Conservation (phyloP, 1,284 basidiomycete species). For the Apiotrichum siamense region DNA sequence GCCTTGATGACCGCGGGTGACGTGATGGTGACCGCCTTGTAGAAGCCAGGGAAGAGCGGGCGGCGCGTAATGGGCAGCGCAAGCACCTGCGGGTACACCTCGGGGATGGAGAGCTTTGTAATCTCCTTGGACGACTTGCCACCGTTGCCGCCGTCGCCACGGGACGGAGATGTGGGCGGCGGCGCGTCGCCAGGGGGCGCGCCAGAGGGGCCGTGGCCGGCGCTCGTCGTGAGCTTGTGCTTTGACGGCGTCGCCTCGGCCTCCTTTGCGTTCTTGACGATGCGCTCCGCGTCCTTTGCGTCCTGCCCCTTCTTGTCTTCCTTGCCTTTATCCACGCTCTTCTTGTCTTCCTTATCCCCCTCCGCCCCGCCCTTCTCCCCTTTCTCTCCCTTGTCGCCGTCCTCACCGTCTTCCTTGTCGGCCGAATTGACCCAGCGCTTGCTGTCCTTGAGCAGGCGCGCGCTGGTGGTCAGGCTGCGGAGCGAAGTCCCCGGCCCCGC, state of each 20-base stretch:
- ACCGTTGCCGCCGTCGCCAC: constrained; percentile 1
- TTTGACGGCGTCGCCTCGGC: not conserved
- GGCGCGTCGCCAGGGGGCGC: constrained; percentile 4
- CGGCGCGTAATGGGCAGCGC: constrained; percentile 93
- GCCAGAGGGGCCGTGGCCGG: constrained; percentile 8
- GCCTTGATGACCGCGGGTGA: constrained; percentile 88
- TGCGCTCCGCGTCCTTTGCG: not conserved
- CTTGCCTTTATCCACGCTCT: constrained; percentile 2
- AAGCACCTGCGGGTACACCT: constrained; percentile 87
- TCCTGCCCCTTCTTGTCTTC: not conserved
- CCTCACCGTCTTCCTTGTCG: constrained; percentile 10
- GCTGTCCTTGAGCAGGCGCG: constrained; percentile 29
- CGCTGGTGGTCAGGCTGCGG: constrained; percentile 23
- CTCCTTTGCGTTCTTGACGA: not conserved
- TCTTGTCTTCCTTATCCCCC: not conserved
- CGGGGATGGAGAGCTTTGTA: constrained; percentile 73
- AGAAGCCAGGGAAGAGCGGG: constrained; percentile 95
- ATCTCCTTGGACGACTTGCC: constrained; percentile 33
- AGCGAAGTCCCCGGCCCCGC: not conserved
- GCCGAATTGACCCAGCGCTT: constrained; percentile 43
- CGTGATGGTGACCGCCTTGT: constrained; percentile 90
- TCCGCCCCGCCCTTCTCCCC: not conserved
- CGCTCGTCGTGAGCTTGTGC: not conserved
- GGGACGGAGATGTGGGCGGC: constrained; percentile 1
- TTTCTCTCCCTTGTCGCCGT: constrained; percentile 13